These are phyloP conservation scores for Candida caryicola DNA, from an alignment of 805 yeast genomes.

Conservation along the genomic window DNA sequence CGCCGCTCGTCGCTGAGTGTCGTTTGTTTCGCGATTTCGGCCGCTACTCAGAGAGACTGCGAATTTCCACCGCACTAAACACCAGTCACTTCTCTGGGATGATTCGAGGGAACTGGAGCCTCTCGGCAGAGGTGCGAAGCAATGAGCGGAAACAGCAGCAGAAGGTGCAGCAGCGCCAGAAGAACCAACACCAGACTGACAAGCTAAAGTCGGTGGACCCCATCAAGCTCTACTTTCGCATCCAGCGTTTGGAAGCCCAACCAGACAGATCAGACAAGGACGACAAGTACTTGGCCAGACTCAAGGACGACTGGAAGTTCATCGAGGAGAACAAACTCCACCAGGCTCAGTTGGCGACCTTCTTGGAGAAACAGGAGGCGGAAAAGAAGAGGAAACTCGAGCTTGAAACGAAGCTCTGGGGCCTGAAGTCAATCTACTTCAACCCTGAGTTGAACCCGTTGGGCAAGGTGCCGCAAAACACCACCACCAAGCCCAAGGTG, in stretches of 20 bases:
- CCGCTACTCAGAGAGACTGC: too few species aligned
- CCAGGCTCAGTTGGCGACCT: slow-evolving; percentile 23
- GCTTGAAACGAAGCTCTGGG: slow-evolving; percentile 34
- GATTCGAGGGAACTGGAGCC: slow-evolving; percentile 31
- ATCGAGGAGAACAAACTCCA: slow-evolving; percentile 35
- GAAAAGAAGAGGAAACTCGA: slow-evolving; percentile 15
- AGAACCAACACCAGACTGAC: slow-evolving; percentile 25
- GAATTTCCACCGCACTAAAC: too few species aligned
- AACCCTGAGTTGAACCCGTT: slow-evolving; percentile 66
- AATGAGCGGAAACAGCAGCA: slow-evolving; percentile 35
- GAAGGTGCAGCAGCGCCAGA: slow-evolving; percentile 37
- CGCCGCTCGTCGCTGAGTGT: too few species aligned
- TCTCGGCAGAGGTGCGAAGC: slow-evolving; percentile 37
- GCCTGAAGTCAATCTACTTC: slow-evolving; percentile 52
- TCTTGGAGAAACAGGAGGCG: slow-evolving; percentile 20
- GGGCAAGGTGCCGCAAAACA: slow-evolving; percentile 48
- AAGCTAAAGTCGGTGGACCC: slow-evolving; percentile 33
- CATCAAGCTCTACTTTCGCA: slow-evolving; percentile 29
- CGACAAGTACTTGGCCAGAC: slow-evolving; percentile 18
- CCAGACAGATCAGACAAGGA: slow-evolving; percentile 14
- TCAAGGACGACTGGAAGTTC: slow-evolving; percentile 42
- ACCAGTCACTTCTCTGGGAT: slow-evolving; percentile 10
- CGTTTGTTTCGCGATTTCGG: too few species aligned
- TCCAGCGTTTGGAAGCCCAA: slow-evolving; percentile 26
- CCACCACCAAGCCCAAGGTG: neutral